phyloP scores from a whole-genome alignment of 768 basidiomycete species.

The Pleurotus platypus region DNA sequence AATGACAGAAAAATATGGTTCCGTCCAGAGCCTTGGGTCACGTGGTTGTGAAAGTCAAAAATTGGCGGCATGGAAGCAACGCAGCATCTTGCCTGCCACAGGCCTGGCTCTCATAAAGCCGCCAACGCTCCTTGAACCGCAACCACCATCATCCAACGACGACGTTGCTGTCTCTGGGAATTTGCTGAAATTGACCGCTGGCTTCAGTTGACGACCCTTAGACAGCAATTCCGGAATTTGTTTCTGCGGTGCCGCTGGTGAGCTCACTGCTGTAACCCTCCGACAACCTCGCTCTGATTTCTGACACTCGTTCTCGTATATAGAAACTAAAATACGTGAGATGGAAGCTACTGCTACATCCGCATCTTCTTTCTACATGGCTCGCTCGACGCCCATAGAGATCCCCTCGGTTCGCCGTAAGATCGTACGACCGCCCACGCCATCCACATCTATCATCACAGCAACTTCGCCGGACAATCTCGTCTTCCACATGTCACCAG shows the following conservation, averaged over 20 bases:
- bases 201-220: background rate
- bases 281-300: conserved; percentile 2
- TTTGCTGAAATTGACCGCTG: background rate
- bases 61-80: conserved; percentile 4
- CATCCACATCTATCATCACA: conserved; percentile 48
- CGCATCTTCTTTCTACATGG: conserved; percentile 5
- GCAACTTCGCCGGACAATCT: conserved; percentile 42
- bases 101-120: conserved; percentile 3
- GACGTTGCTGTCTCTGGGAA: background rate
- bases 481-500: conserved; percentile 9
- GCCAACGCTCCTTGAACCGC: background rate
- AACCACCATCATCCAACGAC: background rate
- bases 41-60: conserved; percentile 3
- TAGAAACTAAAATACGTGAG: background rate
- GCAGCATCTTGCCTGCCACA: background rate
- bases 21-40: background rate
- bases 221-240: background rate
- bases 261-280: background rate
- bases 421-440: conserved; percentile 22
- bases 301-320: background rate
- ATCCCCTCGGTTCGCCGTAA: conserved; percentile 35
- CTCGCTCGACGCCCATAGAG: conserved; percentile 37
- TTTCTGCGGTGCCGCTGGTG: background rate
- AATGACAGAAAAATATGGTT: too few relatives aligned
- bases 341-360: conserved; percentile 1